Percentiles rank a stretch among this genome's conserved stretches.
Conservation (phyloP, 148 eudicot genomes). For the Agrostemma githago region DNA sequence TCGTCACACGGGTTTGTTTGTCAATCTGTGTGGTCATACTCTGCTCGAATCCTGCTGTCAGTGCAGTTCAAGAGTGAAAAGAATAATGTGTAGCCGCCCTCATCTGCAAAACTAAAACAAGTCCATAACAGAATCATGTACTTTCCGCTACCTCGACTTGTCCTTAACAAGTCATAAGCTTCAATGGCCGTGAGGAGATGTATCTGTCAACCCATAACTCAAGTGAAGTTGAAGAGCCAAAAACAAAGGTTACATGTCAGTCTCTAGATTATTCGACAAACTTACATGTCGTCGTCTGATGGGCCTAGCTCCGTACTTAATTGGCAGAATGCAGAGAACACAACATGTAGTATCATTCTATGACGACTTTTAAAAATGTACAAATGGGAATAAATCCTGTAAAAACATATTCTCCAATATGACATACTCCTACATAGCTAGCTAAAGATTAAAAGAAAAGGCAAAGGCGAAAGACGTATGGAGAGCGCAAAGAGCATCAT, state of each 20-base stretch:
- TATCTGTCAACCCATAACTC: conserved; percentile 16
- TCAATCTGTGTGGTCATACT: background rate
- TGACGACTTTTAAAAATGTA: conserved; percentile 19
- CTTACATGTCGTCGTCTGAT: background rate
- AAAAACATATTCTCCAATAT: conserved; percentile 13
- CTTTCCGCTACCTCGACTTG: background rate
- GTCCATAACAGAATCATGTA: conserved; percentile 4
- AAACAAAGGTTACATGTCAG: background rate
- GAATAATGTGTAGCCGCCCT: conserved; percentile 17
- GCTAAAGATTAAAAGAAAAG: too few relatives aligned
- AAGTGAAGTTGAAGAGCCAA: conserved; percentile 26
- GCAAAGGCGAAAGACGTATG: too few relatives aligned
- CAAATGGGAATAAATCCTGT: conserved; percentile 16
- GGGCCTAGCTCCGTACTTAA: background rate
- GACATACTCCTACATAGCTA: too few relatives aligned
- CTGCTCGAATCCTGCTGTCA: background rate
- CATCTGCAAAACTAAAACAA: background rate
- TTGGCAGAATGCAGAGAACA: conserved; percentile 23
- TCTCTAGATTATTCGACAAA: background rate
- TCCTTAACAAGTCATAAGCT: conserved; percentile 3
- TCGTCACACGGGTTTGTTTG: background rate
- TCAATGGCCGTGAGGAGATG: background rate
- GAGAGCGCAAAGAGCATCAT: too few relatives aligned
- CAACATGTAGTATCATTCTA: conserved; percentile 10
- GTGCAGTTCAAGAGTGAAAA: conserved; percentile 12